Base-by-base conservation (phyloP, 148 eudicot species). In the Rhododendron griersonianum region DNA sequence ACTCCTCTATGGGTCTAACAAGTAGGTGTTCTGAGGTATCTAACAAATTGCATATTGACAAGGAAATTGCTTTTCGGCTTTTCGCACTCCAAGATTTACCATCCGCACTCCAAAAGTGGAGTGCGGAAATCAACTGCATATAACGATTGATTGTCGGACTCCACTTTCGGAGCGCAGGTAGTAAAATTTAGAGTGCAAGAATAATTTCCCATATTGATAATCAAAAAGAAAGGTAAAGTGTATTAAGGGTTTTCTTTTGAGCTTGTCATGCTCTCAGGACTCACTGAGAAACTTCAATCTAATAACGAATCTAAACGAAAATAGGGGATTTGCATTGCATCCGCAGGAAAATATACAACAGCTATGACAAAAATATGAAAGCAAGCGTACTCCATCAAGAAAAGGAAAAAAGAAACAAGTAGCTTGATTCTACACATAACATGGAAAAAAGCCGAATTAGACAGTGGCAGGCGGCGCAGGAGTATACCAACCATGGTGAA, bases 401-500 rank as follows among this genome's bases (percentile, higher is more conserved):
- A 7, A 47, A 44, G 25, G 51, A 74, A 74, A 16, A 18, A 83
- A 0, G 37, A 84, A 44, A 73, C 37, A 50, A 25, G 18, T 2
- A 16, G 19, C 30, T 28, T 18, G 19, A 71, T 30, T 71, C 51
- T 48, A 15, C 51, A 25, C 2, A 35, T 15, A 80, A 14, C 53
- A 80, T 28, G 59, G 19, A 3, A 80, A 50, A 71, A 21, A 30
- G 7, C 13, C 19, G 18, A 30, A 78, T 79, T 84, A 84, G 21
- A 33, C 86, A 55, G 67, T 55, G 55, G 89, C 11, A 23, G 88
- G 86, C 33, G 90, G 81, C 74, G 89, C 19, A 79, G 98, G 98
- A 0, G 89, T 90, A 89, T 96, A 96, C 99, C 99, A 95, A 25
- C 98, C 98, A 53, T 92, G 95, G 86, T 93, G 94, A 84, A 96